Evolutionary conservation across 1,139 yeast species (phyloP), one percentile per base, ranked within the genome.

Genomic region (Saccharomycopsis hybrid): DNA sequence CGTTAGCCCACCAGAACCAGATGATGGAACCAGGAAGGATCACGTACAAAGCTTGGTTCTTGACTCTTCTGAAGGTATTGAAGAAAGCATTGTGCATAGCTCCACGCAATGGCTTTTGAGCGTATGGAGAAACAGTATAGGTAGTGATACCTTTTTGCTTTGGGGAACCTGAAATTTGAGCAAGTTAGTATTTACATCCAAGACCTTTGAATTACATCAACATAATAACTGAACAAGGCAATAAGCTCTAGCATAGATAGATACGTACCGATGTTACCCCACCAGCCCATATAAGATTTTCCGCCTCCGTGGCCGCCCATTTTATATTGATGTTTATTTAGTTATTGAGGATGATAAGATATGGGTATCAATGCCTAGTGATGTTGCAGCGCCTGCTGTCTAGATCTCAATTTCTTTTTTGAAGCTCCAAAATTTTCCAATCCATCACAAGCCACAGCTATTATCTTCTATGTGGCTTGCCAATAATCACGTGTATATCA

Each of bases 41-140:
- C 55, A 92, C 72, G 72, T 74, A 92, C 62, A 92, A 73, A 58
- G 82, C 79, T 75, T 92, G 97, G 65, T 85, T 76, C 74, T 81
- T 86, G 62, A 85, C 82, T 78, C 98, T 86, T 79, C 98, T 89
- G 78, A 86, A 86, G 47, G 86, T 80, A 81, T 94, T 92, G 83
- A 86, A 90, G 60, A 90, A 71, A 53, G 96, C 88, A 69, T 80
- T 82, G 76, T 90, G 80, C 62, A 85, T 77, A 60, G 83, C 80
- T 59, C 95, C 96, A 69, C 85, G 84, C 67, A 92, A 76, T 54
- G 97, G 97, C 69, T 80, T 83, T 70, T 94, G 95, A 54, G 96
- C 97, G 62, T 77, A 86, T 57, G 97, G 95, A 57, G 98, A 85
- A 56, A 92, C 90, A 53, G 96, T 75, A 76, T 92, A 94, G 51